Evolutionary conservation across 257 asterid genomes (phyloP).

Genomic region (Hygrophila difformis): DNA sequence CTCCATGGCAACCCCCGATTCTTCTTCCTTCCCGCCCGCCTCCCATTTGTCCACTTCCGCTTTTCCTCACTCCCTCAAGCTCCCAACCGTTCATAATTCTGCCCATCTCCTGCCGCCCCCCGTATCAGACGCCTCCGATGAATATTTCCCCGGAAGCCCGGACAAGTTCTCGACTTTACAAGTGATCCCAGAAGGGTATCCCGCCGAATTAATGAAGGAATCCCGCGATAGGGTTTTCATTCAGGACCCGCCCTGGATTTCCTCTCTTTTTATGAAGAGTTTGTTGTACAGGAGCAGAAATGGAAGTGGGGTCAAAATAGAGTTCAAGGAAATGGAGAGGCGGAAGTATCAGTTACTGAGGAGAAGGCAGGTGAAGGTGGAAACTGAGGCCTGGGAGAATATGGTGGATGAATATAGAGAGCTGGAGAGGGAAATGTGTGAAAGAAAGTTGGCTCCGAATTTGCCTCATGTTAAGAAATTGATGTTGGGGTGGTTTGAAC

Average conservation of each 20-base stretch:
- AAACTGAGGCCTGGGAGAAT: conserved; percentile 94
- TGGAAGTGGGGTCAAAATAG: conserved; percentile 44
- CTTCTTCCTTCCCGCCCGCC: conserved; percentile 26
- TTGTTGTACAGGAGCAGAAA: conserved; percentile 44
- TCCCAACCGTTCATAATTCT: conserved; percentile 42
- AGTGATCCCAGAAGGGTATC: conserved; percentile 32
- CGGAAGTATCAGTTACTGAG: conserved; percentile 53
- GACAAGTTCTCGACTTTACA: conserved; percentile 32
- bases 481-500: conserved; percentile 90
- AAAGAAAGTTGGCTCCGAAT: conserved; percentile 83
- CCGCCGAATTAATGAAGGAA: conserved; percentile 20
- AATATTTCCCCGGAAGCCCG: conserved; percentile 28
- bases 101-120: conserved; percentile 44
- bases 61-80: conserved; percentile 60
- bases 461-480: conserved; percentile 77
- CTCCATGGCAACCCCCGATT: conserved; percentile 33
- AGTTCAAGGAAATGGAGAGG: conserved; percentile 67
- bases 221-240: conserved; percentile 46
- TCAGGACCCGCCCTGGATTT: conserved; percentile 85
- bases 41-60: conserved; percentile 29
- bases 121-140: conserved; percentile 49
- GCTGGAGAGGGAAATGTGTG: conserved; percentile 89
- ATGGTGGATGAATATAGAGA: conserved; percentile 82
- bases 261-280: conserved; percentile 60
- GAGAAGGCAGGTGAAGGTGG: conserved; percentile 73